These are phyloP conservation scores for Arthrobotrys entomopaga DNA, from an alignment of 2,329 filamentous ascomycete species.

Conservation along the genomic window DNA sequence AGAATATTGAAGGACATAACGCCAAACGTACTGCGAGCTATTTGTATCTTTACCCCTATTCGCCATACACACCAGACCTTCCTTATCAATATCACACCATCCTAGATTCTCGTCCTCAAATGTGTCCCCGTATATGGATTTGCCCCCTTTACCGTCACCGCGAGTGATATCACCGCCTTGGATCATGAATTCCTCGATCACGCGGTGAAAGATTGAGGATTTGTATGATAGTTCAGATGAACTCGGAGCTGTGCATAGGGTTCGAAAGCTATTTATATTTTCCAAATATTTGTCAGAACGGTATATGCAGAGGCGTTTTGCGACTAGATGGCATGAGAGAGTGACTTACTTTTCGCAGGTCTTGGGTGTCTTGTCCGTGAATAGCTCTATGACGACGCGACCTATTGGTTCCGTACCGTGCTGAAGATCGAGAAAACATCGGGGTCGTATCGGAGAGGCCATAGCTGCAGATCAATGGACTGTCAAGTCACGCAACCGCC, in stretches of 20 bases:
- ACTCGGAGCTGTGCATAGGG: conserved; percentile 63
- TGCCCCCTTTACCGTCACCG: conserved; percentile 73
- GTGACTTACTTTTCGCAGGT: conserved; percentile 64
- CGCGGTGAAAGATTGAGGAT: conserved; percentile 74
- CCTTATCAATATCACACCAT: conserved; percentile 74
- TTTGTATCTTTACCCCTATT: conserved; percentile 74
- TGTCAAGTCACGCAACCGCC: not conserved
- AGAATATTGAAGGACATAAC: conserved; percentile 60
- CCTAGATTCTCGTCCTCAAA: conserved; percentile 78
- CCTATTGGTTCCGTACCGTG: conserved; percentile 63
- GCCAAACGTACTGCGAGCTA: conserved; percentile 69
- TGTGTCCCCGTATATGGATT: conserved; percentile 74
- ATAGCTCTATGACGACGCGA: conserved; percentile 64
- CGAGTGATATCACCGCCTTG: conserved; percentile 76
- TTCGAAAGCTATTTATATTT: conserved; percentile 62
- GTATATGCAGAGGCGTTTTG: not conserved
- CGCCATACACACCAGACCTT: conserved; percentile 73
- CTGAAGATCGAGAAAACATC: conserved; percentile 62
- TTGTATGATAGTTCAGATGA: conserved; percentile 65
- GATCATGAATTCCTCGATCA: conserved; percentile 77
- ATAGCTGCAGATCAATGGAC: conserved; percentile 4
- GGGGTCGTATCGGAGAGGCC: conserved; percentile 31
- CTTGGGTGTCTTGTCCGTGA: conserved; percentile 64
- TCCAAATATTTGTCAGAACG: conserved; percentile 7
- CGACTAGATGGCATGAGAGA: too few species aligned